Conservation (phyloP, 805 yeast genomes). For the Lachancea quebecensis region DNA sequence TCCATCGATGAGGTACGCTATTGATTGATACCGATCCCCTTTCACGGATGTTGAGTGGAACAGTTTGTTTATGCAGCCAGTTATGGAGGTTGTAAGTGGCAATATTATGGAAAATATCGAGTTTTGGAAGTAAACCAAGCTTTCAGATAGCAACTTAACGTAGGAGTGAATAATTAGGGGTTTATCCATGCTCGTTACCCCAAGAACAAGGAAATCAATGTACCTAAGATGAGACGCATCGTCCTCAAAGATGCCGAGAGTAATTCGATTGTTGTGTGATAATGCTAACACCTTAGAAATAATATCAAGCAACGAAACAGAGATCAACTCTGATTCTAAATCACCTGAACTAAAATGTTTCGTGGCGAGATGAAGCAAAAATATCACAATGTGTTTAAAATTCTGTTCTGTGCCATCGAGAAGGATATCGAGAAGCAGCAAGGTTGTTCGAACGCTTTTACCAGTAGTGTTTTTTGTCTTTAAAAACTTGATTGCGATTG, state of each 20-base stretch:
- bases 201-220: slow-evolving; percentile 43
- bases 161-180: slow-evolving; percentile 32
- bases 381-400: slow-evolving; percentile 40
- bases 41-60: slow-evolving; percentile 17
- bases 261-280: slow-evolving; percentile 28
- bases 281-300: slow-evolving; percentile 28
- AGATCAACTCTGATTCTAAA: slow-evolving; percentile 26
- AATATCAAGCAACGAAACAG: slow-evolving; percentile 28
- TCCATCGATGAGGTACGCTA: slow-evolving; percentile 45
- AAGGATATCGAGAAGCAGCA: slow-evolving; percentile 41
- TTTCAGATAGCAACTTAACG: slow-evolving; percentile 42
- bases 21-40: slow-evolving; percentile 41
- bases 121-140: slow-evolving; percentile 43
- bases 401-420: slow-evolving; percentile 53
- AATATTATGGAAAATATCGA: slow-evolving; percentile 50
- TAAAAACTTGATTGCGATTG: slow-evolving; percentile 42
- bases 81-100: slow-evolving; percentile 43
- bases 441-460: slow-evolving; percentile 36
- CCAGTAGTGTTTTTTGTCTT: slow-evolving; percentile 29
- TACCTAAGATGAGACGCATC: slow-evolving; percentile 27
- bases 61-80: slow-evolving; percentile 22
- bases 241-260: slow-evolving; percentile 28
- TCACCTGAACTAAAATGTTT: slow-evolving; percentile 21
- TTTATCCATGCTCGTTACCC: slow-evolving; percentile 40
- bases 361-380: slow-evolving; percentile 34